Evolutionary conservation across 1,139 yeast genomes (phyloP), one percentile per base, ranked within the genome.

Genomic region (Debaryomyces subglobosus): DNA sequence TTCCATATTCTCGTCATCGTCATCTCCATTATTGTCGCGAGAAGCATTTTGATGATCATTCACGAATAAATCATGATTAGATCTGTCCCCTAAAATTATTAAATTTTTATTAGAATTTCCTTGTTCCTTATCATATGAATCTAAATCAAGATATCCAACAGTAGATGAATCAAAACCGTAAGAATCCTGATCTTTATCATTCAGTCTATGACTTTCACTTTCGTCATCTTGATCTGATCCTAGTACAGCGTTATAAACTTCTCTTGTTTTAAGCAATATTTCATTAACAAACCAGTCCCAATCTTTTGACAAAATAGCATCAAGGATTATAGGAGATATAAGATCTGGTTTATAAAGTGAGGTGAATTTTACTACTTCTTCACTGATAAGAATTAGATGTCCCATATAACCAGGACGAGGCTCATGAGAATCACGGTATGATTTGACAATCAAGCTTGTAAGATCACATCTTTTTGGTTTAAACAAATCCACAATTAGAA

Each of bases 251-350:
- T 76, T 77, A 49, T 77, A 77, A 25, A 75, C 67, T 50, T 76
- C 80, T 50, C 81, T 61, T 0, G 81, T 77, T 49, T 74, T 73
- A 47, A 74, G 62, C 35, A 77, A 60, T 5, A 72, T 63, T 12
- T 74, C 79, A 47, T 67, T 66, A 4, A 76, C 77, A 61, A 74
- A 76, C 79, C 78, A 72, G 33, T 67, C 74, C 81, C 81, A 77
- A 27, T 63, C 69, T 3, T 67, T 65, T 0, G 75, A 64, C 29
- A 61, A 64, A 16, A 76, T 66, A 0, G 77, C 69, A 5, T 67
- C 62, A 12, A 75, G 74, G 34, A 77, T 76, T 5, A 70, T 53
- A 1, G 78, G 77, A 4, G 80, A 75, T 7, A 77, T 74, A 39
- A 77, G 63, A 49, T 76, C 80, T 0, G 81, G 81, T 52, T 77